Evolutionary conservation across 306 rosid genomes (phyloP), one percentile per base, ranked within the genome.

Genomic region (Sesbania bispinosa): DNA sequence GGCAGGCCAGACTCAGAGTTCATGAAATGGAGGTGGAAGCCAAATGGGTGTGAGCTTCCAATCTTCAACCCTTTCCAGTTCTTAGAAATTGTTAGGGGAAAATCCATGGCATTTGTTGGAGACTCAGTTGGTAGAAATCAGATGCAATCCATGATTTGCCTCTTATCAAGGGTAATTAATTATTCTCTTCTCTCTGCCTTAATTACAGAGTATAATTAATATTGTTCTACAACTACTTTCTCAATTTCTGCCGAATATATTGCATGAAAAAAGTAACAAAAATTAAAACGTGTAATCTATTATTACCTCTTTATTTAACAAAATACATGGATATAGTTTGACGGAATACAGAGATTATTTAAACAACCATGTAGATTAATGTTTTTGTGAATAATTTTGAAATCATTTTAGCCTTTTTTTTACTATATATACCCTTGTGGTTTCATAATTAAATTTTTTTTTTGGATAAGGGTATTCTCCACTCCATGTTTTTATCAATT

Each of bases 111-210:
- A 43, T 93, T 93, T 77, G 86, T 93, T 62, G 97, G 98, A 18
- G 98, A 93, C 50, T 93, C 98, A 7, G 96, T 93, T n/a, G 96
- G 89, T 0, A 87, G 98, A 78, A 93, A 93, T 80, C 98, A 93
- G 76, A 88, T 89, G 94, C 89, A 88, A 64, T 86, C 91, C 55
- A 47, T 88, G 88, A 79, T 92, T 52, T 92, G 95, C 77, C 88
- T 89, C 30, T 54, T 85, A 0, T 79, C 87, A 18, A 69, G 83
- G 79, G 89, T 85, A 79, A 75, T 53, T 35, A 4, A 7, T 30
- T 1, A 32, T 32, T 3, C 27, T 53, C 19, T 9, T 48, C 24
- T 48, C 24, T 58, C 50, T 55, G 0, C 36, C 14, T 39, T 23
- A 11, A 1, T 48, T n/a, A 50, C 2, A 7, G 2, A 19, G 7